Base-by-base conservation (phyloP, 2,329 filamentous ascomycete genomes). In the Aspergillus sp. region DNA sequence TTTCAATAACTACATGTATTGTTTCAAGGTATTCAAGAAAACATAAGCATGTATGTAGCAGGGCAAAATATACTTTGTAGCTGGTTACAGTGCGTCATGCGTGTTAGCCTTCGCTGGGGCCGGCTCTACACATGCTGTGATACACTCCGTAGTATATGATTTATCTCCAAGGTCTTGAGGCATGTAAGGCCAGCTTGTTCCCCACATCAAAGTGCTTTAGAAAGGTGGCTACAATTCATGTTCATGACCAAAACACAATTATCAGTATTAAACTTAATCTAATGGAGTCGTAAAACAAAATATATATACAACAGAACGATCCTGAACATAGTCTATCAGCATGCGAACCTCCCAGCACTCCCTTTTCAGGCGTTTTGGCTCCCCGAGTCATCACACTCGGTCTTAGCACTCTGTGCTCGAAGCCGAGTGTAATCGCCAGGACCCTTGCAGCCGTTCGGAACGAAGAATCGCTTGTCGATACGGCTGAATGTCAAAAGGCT, bases 391-490 rank as follows among this genome's bases (percentile, higher is more conserved):
- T 47, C 45, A 12, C 18, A 4, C 11, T 47, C 45, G 6, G 18
- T 14, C 20, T 14, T 24, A 24, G 18, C 9, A 14, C 6, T 22
- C 18, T 20, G 22, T 6, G 24, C 18, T 47, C 45, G 45, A 7
- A 49, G 53, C 20, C 26, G 53, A 22, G 53, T 86, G 49, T 67
- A 67, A 51, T 67, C 63, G 3, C 65, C 65, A 14, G 63, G 63
- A 2, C 45, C 32, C 5, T 60, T 64, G n/a, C 63, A 65, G 2
- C 89, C 88, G 71, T 95, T 79, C 1, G 90, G 90, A 24, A 95
- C 78, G 70, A 89, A 83, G 78, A 94, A 96, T 47, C 90, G 84
- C 62, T 82, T 81, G 72, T 96, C 92, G 62, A 95, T 87, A 32
- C 92, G 84, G 20, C 83, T 75, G 16, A 89, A 69, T 0, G 87